These are phyloP conservation scores for Ambrosia hybrid DNA, from an alignment of 140 eudicot genomes.

Conservation along the genomic window DNA sequence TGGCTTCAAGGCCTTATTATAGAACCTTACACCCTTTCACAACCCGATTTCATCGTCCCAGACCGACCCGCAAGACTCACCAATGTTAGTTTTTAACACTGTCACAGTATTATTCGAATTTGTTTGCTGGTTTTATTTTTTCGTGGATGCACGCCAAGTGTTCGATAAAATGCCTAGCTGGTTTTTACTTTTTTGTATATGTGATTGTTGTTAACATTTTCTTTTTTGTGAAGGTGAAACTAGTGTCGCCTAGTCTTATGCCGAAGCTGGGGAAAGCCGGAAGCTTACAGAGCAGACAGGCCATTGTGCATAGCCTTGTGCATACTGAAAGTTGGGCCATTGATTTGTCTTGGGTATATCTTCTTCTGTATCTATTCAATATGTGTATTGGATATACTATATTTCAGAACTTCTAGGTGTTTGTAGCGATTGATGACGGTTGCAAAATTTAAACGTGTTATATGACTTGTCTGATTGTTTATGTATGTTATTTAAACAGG, in stretches of 20 bases:
- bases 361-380: too few relatives aligned
- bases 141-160: constrained; percentile 34
- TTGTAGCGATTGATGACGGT: background rate
- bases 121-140: background rate
- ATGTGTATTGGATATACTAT: background rate
- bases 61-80: constrained; percentile 81
- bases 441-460: too few relatives aligned
- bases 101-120: background rate
- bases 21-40: constrained; percentile 51
- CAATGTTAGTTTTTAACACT: constrained; percentile 34
- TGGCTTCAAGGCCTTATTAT: constrained; percentile 68
- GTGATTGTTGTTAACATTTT: too few relatives aligned
- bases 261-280: constrained; percentile 98
- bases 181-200: background rate
- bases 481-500: too few relatives aligned
- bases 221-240: constrained; percentile 56
- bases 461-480: too few relatives aligned
- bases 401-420: background rate
- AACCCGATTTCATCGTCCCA: constrained; percentile 56
- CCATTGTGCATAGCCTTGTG: constrained; percentile 92
- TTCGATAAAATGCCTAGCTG: constrained; percentile 53
- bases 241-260: constrained; percentile 82
- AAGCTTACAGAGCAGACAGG: constrained; percentile 85
- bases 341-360: too few relatives aligned
- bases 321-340: constrained; percentile 92